Evolutionary conservation across 139 green algal species (phyloP), one percentile per base, ranked within the genome.

Genomic region (Coccomyxa sp.): DNA sequence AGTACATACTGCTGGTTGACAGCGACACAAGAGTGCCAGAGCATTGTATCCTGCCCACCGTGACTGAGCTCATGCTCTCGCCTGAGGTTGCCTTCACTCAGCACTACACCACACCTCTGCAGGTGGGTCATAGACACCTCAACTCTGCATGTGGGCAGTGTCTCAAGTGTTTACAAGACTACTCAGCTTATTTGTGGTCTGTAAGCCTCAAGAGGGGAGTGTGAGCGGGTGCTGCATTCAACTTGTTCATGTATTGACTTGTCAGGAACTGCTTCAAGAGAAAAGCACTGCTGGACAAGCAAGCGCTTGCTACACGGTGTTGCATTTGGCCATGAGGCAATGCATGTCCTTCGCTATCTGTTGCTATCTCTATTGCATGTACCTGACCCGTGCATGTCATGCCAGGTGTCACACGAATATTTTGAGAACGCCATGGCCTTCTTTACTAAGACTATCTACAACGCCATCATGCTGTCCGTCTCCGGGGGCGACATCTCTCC

Each of bases 401-500:
- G 50, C 6, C 64, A 71, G 64, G n/a, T 71, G 1, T 14, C 29
- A 10, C n/a, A 38, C 64, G 64, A 71, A 22, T 71, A 71, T 29
- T 71, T 71, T 36, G 64, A 71, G n/a, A 71, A 71, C 35, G 64
- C 64, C 2, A 71, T 71, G 64, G n/a, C 29, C 24, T 36, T 38
- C 29, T 71, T 71, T 29, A 71, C 64, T 29, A 71, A 38, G 24
- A 34, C 27, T 10, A 71, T 71, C 64, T 38, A 71, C 64, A 71
- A 36, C 5, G 27, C 64, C 24, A 71, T 71, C 64, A 71, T 38
- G 64, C 24, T 71, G 64, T 34, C 64, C n/a, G 64, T 71, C 29
- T 71, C 64, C 27, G 64, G 64, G 29, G 64, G 64, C 64, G 64
- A 71, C n/a, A 36, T 71, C 64, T 71, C 64, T 34, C 64, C 64